These are phyloP conservation scores for Aspergillus pseudoterreus DNA, from an alignment of 2,329 filamentous ascomycete genomes.

Conservation along the genomic window DNA sequence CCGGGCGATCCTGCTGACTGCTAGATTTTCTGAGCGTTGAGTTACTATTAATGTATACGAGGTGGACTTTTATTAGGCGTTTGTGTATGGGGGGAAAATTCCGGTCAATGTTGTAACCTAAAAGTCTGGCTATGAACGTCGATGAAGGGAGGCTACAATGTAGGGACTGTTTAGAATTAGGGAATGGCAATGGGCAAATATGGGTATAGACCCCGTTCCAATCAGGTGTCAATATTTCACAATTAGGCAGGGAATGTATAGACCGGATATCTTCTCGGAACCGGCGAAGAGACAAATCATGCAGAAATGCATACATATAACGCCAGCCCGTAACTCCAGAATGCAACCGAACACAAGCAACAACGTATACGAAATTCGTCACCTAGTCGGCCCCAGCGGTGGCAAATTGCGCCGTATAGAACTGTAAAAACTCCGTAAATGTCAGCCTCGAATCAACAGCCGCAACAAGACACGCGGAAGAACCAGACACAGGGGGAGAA, in stretches of 20 bases:
- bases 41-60: slow-evolving; percentile 4
- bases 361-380: neutral
- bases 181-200: too few relatives aligned
- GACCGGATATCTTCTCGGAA: too few relatives aligned
- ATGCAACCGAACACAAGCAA: slow-evolving; percentile 1
- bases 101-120: neutral
- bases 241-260: too few relatives aligned
- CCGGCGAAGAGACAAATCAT: too few relatives aligned
- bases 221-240: too few relatives aligned
- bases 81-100: slow-evolving; percentile 2
- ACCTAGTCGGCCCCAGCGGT: slow-evolving; percentile 19
- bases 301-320: neutral
- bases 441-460: slow-evolving; percentile 20
- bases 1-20: neutral
- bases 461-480: neutral
- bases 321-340: slow-evolving; percentile 1
- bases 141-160: too few relatives aligned
- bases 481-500: neutral
- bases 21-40: slow-evolving; percentile 6
- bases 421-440: slow-evolving; percentile 33
- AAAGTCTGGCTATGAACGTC: neutral
- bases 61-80: slow-evolving; percentile 4
- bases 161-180: too few relatives aligned
- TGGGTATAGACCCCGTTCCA: too few relatives aligned
- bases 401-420: slow-evolving; percentile 33